These are phyloP conservation scores for Phaeophleospora eucalypticola DNA, from an alignment of 2,329 filamentous ascomycete species.

Conservation along the genomic window DNA sequence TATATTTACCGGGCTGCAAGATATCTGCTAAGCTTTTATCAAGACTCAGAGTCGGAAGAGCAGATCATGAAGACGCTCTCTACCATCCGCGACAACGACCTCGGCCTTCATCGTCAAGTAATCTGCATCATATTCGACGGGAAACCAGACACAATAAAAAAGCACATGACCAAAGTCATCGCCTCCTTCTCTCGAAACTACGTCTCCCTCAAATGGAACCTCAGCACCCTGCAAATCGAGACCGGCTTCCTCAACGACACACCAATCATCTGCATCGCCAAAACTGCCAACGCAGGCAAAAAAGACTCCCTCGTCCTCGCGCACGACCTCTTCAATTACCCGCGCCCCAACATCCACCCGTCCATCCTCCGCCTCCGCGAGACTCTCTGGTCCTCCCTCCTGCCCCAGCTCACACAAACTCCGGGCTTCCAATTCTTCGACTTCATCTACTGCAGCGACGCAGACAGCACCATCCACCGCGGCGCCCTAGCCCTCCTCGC, in stretches of 20 bases:
- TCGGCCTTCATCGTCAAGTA: slow-evolving; percentile 22
- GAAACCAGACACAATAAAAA: slow-evolving; percentile 17
- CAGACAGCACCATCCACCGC: slow-evolving; percentile 23
- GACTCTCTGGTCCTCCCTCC: slow-evolving; percentile 20
- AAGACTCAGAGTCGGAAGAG: no score
- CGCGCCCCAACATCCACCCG: slow-evolving; percentile 17
- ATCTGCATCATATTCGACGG: slow-evolving; percentile 25
- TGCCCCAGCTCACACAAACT: slow-evolving; percentile 17
- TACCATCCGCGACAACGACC: slow-evolving; percentile 22
- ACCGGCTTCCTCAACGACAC: slow-evolving; percentile 26
- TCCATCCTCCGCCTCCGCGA: slow-evolving; percentile 16
- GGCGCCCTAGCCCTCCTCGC: slow-evolving; percentile 22
- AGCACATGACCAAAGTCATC: slow-evolving; percentile 20
- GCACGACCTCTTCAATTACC: slow-evolving; percentile 24
- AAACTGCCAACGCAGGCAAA: slow-evolving; percentile 23
- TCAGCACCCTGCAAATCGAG: slow-evolving; percentile 18
- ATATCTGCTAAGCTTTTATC: no score
- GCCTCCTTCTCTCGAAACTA: slow-evolving; percentile 19
- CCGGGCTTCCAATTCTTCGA: slow-evolving; percentile 19
- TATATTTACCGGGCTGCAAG: no score
- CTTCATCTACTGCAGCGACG: slow-evolving; percentile 25
- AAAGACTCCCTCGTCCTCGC: slow-evolving; percentile 25
- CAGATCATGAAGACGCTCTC: slow-evolving; percentile 23
- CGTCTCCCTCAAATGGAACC: slow-evolving; percentile 21
- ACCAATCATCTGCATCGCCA: slow-evolving; percentile 23